Conservation (phyloP, 345 rosid species). For the Eucalyptus dawsonii region DNA sequence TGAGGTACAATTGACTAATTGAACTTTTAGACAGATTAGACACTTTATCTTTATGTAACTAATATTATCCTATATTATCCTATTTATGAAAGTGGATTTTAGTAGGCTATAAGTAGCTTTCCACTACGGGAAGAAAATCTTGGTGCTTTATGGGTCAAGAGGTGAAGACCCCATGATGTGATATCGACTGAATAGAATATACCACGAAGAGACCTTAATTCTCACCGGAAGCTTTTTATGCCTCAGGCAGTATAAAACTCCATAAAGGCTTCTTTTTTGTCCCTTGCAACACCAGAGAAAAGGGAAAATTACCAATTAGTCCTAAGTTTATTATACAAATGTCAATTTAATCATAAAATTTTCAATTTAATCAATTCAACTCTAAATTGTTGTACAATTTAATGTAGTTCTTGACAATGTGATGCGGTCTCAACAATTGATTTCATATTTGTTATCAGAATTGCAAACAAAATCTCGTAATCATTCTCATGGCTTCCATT, state of each 20-base stretch:
- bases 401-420: not conserved
- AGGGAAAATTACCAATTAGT: not conserved
- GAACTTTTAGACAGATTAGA: not conserved
- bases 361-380: not conserved
- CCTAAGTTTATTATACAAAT: not conserved
- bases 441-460: not conserved
- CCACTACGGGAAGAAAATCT: not conserved
- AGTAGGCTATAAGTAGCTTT: not conserved
- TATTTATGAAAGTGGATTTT: not conserved
- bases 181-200: not conserved
- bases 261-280: not conserved
- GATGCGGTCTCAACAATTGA: fast-evolving
- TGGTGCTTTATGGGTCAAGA: not conserved
- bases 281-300: not conserved
- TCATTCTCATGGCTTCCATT: not conserved
- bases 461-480: not conserved
- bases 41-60: not conserved
- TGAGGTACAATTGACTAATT: not conserved
- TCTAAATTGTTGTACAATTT: not conserved
- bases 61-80: not conserved
- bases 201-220: not conserved
- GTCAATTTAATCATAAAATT: not conserved
- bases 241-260: not conserved
- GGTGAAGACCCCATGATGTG: not conserved
- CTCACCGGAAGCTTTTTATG: not conserved